Evolutionary conservation across 169 alveolate species (phyloP).

Genomic region (Plasmodium blacklocki): DNA sequence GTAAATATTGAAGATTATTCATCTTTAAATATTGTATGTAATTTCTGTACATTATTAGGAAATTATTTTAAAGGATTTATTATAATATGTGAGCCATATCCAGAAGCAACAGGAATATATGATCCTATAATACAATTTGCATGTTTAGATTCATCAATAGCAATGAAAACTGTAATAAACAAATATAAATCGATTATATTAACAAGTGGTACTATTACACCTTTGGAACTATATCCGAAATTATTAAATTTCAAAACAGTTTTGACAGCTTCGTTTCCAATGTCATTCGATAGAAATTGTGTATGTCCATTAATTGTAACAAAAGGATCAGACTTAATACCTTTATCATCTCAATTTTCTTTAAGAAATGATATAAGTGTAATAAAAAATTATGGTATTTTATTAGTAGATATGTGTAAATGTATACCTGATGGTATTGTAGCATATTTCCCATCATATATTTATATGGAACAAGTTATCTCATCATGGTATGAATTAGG

Average conservation of each 20-base stretch:
- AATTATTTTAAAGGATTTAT: constrained; percentile 96
- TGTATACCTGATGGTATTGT: constrained; percentile 97
- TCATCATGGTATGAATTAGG: constrained; percentile 97
- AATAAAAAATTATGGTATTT: constrained; percentile 94
- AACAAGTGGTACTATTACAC: constrained; percentile 98
- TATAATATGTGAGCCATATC: constrained; percentile 96
- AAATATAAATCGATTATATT: constrained; percentile 93
- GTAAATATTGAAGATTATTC: constrained; percentile 87
- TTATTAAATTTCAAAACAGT: constrained; percentile 95
- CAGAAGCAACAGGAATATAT: constrained; percentile 93
- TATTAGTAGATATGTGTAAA: constrained; percentile 92
- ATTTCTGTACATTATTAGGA: constrained; percentile 95
- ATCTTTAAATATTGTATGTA: constrained; percentile 89
- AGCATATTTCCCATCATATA: constrained; percentile 96
- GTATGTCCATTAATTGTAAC: constrained; percentile 96
- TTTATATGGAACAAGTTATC: constrained; percentile 92
- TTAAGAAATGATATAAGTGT: constrained; percentile 93
- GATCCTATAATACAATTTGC: constrained; percentile 95
- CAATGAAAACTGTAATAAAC: constrained; percentile 95
- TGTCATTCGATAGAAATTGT: constrained; percentile 95
- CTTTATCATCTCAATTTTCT: constrained; percentile 93
- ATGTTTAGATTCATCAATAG: constrained; percentile 97
- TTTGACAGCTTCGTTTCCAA: constrained; percentile 93
- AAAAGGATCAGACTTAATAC: constrained; percentile 93
- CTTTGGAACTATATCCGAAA: constrained; percentile 96